Conservation (phyloP, 352 stramenopile genomes). For the Globisporangium spinosum region DNA sequence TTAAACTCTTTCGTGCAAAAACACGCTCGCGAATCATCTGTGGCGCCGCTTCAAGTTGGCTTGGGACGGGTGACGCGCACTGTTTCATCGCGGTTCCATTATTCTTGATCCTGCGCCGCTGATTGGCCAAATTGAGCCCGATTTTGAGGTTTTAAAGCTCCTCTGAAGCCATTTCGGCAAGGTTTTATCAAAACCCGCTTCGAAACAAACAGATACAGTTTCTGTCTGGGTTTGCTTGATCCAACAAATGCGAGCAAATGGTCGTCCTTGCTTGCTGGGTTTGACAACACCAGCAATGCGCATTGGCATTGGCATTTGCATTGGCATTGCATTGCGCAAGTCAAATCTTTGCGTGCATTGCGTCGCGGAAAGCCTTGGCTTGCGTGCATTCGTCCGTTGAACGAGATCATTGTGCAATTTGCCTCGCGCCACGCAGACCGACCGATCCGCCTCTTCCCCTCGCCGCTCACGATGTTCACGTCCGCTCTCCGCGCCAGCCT, state of each 20-base stretch:
- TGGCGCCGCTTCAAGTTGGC: not conserved
- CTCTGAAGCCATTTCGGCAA: not conserved
- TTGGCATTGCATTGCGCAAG: not conserved
- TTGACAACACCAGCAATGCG: not conserved
- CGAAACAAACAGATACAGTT: not conserved
- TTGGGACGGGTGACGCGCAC: not conserved
- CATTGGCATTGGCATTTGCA: not conserved
- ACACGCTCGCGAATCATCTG: slow-evolving; percentile 1
- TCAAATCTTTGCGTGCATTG: slow-evolving; percentile 4
- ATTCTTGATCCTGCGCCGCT: not conserved
- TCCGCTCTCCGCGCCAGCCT: slow-evolving; percentile 52
- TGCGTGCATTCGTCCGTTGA: not conserved
- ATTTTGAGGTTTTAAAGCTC: not conserved
- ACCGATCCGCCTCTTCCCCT: not conserved
- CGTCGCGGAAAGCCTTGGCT: not conserved
- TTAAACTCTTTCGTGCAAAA: not conserved
- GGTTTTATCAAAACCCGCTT: not conserved
- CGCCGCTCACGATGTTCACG: slow-evolving; percentile 44
- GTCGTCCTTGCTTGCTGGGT: not conserved
- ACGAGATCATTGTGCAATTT: slow-evolving; percentile 39
- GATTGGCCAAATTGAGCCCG: not conserved
- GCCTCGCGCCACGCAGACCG: slow-evolving; percentile 15
- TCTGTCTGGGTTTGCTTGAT: not conserved
- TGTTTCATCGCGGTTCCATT: not conserved
- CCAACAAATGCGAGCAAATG: not conserved